These are phyloP conservation scores for Cyclocybe aegerita DNA, from an alignment of 768 basidiomycete genomes.

Conservation along the genomic window DNA sequence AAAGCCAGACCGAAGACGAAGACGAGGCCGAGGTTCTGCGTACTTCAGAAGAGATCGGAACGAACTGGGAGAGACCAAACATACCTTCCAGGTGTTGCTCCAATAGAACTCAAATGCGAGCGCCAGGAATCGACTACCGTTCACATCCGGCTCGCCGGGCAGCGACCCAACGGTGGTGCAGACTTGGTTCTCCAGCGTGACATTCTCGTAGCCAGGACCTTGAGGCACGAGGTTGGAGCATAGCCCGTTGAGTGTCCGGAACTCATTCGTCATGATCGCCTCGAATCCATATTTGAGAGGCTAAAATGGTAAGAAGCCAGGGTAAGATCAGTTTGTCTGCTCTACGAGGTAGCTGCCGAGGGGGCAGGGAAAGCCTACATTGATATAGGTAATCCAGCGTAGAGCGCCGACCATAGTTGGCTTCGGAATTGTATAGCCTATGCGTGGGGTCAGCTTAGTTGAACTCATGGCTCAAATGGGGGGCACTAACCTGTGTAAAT, in stretches of 20 bases:
- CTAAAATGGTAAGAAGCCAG: background rate
- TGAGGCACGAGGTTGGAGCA: slow-evolving; percentile 60
- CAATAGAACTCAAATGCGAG: slow-evolving; percentile 47
- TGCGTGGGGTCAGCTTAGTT: background rate
- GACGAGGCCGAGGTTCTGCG: slow-evolving; percentile 65
- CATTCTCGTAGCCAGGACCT: slow-evolving; percentile 58
- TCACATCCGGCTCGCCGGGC: slow-evolving; percentile 55
- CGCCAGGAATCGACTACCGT: slow-evolving; percentile 52
- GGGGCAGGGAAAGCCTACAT: slow-evolving; percentile 33
- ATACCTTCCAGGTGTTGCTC: slow-evolving; percentile 40
- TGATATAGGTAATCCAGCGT: slow-evolving; percentile 63
- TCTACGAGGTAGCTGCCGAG: too few relatives aligned
- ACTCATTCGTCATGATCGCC: slow-evolving; percentile 75
- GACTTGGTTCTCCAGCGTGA: slow-evolving; percentile 63
- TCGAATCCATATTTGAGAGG: slow-evolving; percentile 64
- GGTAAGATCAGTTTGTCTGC: background rate
- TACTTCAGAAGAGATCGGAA: background rate
- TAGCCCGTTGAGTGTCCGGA: slow-evolving; percentile 61
- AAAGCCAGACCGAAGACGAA: slow-evolving; percentile 65
- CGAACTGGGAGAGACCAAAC: slow-evolving; percentile 10
- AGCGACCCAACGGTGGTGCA: slow-evolving; percentile 69
- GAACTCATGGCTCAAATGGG: background rate
- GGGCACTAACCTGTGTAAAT: slow-evolving; percentile 21
- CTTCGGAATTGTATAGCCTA: slow-evolving; percentile 44
- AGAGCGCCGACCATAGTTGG: slow-evolving; percentile 65